Percentiles rank a stretch among this genome's conserved stretches.
These are phyloP conservation scores for Chenopodium formosanum DNA, from an alignment of 148 eudicot species.

Conservation along the genomic window DNA sequence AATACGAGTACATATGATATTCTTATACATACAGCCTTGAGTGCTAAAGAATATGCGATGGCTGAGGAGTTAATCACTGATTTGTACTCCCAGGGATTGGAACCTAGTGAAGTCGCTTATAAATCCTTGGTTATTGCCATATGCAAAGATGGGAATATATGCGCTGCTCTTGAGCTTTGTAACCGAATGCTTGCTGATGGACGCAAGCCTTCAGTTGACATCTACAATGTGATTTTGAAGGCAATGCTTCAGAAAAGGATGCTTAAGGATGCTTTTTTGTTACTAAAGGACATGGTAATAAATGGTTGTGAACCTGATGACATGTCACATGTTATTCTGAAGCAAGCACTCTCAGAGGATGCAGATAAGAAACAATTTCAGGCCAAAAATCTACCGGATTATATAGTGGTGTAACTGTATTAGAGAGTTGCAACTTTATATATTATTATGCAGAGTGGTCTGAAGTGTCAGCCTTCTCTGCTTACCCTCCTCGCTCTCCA, in stretches of 20 bases:
- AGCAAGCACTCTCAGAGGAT: slow-evolving; percentile 32
- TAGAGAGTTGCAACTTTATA: neutral
- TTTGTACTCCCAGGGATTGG: slow-evolving; percentile 38
- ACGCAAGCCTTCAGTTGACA: slow-evolving; percentile 34
- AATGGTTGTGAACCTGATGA: slow-evolving; percentile 48
- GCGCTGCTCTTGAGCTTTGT: slow-evolving; percentile 33
- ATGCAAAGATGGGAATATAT: slow-evolving; percentile 40
- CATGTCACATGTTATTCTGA: slow-evolving; percentile 31
- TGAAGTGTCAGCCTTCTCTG: neutral
- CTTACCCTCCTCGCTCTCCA: neutral
- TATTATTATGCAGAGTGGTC: neutral
- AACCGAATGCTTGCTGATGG: slow-evolving; percentile 37
- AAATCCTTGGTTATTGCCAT: slow-evolving; percentile 35
- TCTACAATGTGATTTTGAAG: slow-evolving; percentile 42
- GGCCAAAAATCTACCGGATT: slow-evolving; percentile 22
- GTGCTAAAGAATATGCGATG: slow-evolving; percentile 32
- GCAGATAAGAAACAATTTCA: slow-evolving; percentile 27
- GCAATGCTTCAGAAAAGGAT: slow-evolving; percentile 43
- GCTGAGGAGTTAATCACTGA: slow-evolving; percentile 34
- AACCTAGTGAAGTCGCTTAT: slow-evolving; percentile 42
- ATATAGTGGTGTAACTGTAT: slow-evolving; percentile 10
- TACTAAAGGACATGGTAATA: slow-evolving; percentile 42
- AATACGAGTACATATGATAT: slow-evolving; percentile 47
- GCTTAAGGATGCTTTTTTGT: slow-evolving; percentile 28
- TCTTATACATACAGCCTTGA: slow-evolving; percentile 42